phyloP scores from a whole-genome alignment of 192 early-diverging fungal species.

The Funneliformis geosporum region DNA sequence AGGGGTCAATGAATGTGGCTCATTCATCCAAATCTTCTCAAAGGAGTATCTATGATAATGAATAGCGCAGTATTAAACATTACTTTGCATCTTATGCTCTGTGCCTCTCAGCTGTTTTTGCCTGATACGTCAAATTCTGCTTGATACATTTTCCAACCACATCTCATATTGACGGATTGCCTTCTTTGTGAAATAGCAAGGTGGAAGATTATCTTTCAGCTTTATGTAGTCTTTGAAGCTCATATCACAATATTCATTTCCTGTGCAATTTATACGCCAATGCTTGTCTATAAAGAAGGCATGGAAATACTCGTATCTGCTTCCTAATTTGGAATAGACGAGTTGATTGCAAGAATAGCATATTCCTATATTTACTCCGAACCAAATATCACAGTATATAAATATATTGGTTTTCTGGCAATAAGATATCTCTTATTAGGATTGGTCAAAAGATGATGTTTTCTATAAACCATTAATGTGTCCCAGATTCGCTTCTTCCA shows the following conservation, averaged over 20 bases:
- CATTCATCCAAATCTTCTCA: no score
- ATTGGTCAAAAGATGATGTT: background rate
- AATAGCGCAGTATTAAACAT: no score
- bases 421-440: slow-evolving; percentile 20
- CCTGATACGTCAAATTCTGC: no score
- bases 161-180: no score
- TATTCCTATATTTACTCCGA: slow-evolving; percentile 16
- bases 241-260: slow-evolving; percentile 23
- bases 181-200: no score
- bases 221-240: slow-evolving; percentile 17
- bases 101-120: no score
- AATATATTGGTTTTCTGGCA: background rate
- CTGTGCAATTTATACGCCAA: slow-evolving; percentile 21
- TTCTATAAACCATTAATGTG: slow-evolving; percentile 4
- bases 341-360: slow-evolving; percentile 9
- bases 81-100: no score
- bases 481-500: slow-evolving; percentile 15
- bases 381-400: background rate
- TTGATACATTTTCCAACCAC: no score
- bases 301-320: background rate
- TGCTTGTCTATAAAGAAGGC: background rate
- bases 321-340: slow-evolving; percentile 1
- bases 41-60: no score
- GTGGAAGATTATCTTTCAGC: slow-evolving; percentile 4
- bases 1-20: no score